Percentiles rank a stretch among this genome's conserved stretches.
Conservation (phyloP, 23 red algal genomes). For the Gracilaria gracilis region DNA sequence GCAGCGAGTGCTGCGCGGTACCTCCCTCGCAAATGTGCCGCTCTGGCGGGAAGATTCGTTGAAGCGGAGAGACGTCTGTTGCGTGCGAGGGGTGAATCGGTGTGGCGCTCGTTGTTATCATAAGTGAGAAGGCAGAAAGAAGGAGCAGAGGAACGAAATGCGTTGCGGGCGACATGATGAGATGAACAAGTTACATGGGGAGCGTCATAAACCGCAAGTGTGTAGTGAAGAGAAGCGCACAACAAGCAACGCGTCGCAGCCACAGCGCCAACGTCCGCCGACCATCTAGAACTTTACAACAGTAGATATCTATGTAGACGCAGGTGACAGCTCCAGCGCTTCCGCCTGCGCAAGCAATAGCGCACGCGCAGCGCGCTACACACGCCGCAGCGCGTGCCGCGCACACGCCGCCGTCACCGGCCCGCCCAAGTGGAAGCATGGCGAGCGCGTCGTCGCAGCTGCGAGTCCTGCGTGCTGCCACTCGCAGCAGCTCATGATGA, state of each 20-base stretch:
- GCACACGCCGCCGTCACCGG: not conserved
- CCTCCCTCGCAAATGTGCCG: not conserved
- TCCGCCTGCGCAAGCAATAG: too few species aligned
- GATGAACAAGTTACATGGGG: too few species aligned
- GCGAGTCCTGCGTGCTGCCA: too few species aligned
- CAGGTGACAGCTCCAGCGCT: too few species aligned
- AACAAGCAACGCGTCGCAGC: too few species aligned
- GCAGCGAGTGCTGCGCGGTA: not conserved
- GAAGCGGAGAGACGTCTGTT: not conserved
- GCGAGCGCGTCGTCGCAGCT: not conserved
- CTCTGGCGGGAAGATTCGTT: not conserved
- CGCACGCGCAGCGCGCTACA: not conserved
- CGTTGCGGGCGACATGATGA: too few species aligned
- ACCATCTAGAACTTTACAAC: too few species aligned
- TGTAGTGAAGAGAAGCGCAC: too few species aligned
- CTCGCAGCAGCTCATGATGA: too few species aligned
- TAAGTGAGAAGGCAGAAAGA: not conserved
- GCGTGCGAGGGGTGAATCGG: not conserved
- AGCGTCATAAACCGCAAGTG: too few species aligned
- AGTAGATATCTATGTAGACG: too few species aligned
- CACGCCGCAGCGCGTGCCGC: not conserved
- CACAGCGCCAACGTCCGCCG: too few species aligned
- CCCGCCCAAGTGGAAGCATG: not conserved
- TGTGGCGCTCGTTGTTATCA: not conserved
- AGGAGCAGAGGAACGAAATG: not conserved